Evolutionary conservation across 805 yeast genomes (phyloP), one percentile per base, ranked within the genome.

Genomic region (Ogataea pini): DNA sequence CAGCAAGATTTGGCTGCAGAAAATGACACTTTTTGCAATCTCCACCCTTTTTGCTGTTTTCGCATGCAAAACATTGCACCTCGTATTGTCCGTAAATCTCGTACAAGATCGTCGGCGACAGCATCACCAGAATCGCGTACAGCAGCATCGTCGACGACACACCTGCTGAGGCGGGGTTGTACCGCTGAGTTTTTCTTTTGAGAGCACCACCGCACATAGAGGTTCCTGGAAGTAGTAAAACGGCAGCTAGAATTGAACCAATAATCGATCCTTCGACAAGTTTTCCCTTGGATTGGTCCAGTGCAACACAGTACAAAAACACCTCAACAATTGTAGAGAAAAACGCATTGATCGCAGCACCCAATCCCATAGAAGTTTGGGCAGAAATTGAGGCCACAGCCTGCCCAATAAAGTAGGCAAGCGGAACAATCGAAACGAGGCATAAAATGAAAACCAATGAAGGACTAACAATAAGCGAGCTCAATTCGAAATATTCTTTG

Each of bases 331-430:
- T 78, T 0, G 99, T 91, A 1, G 98, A 91, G 75, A 94, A 94
- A 61, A 94, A 92, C 0, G 99, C 99, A 66, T 94, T 94, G 59
- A 94, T 90, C 0, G 91, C 97, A 1, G 99, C 99, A 72, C 98
- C 98, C 50, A 94, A 83, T 24, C 98, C 97, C 99, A 94, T 94
- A 0, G 97, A 91, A 0, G 97, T 89, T 70, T 94, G 99, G 0
- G 99, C 98, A 6, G 96, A 87, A 50, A 94, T 94, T 2, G 98
- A 91, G 0, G 99, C 99, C n/a, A 94, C 99, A 5, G 98, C 98
- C 68, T 92, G 98, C 3, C 99, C 99, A 58, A 94, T 91, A 69
- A 90, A 94, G 64, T 94, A 92, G 0, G 99, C 98, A 56, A 94
- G 73, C 6, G 99, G 99, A 31, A 94, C 79, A 49, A 94, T 89